Percentiles rank a stretch among this genome's conserved stretches.
Conservation (phyloP, 2,329 filamentous ascomycete species). For the Hymenoscyphus albidus region DNA sequence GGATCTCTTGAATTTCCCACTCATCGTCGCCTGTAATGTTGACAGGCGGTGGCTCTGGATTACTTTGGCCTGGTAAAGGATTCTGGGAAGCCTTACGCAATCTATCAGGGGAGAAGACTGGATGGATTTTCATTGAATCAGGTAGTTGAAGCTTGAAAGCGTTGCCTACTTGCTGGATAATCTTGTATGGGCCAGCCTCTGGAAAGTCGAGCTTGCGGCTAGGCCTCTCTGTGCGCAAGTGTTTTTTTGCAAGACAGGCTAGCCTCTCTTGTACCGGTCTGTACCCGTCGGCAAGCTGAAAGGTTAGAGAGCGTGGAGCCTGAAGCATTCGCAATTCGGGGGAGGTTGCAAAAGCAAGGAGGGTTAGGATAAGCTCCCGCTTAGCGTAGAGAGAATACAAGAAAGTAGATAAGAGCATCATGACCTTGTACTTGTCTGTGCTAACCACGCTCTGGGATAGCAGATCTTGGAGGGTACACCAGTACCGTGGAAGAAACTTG, state of each 20-base stretch:
- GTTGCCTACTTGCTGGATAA: background rate
- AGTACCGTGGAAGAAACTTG: slow-evolving; percentile 22
- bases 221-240: too few relatives aligned
- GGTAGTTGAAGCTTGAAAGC: too few relatives aligned
- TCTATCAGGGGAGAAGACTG: too few relatives aligned
- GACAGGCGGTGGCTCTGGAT: too few relatives aligned
- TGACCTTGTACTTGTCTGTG: slow-evolving; percentile 30
- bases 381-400: slow-evolving; percentile 26
- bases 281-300: slow-evolving; percentile 1
- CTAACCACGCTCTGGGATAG: slow-evolving; percentile 14
- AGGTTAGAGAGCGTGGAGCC: background rate
- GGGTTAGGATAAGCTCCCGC: slow-evolving; percentile 28
- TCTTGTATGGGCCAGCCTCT: background rate
- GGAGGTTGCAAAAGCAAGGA: slow-evolving; percentile 33
- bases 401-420: slow-evolving; percentile 32
- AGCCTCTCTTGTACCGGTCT: background rate
- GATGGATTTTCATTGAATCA: too few relatives aligned
- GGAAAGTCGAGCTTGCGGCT: background rate
- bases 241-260: background rate
- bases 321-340: slow-evolving; percentile 16
- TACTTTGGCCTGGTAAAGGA: too few relatives aligned
- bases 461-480: slow-evolving; percentile 25
- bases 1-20: too few relatives aligned
- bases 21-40: too few relatives aligned
- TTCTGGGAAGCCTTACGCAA: too few relatives aligned